Evolutionary conservation across 2,329 filamentous ascomycete genomes (phyloP).

Genomic region (Trichoderma guizhouense): DNA sequence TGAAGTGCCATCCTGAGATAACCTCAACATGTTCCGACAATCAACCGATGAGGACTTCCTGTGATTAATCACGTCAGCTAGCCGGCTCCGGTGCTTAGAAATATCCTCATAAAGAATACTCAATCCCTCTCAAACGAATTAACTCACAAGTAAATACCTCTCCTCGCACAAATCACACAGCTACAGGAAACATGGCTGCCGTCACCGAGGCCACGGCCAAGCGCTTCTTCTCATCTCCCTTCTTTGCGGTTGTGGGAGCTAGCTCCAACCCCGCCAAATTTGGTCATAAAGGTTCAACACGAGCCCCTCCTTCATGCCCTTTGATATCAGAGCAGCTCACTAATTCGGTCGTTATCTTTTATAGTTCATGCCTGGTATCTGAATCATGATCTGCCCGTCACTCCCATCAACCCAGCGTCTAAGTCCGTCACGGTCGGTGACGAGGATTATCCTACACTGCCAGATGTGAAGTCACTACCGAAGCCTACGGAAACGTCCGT

Average conservation of each 20-base stretch:
- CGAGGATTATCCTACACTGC: constrained; percentile 59
- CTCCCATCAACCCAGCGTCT: constrained; percentile 75
- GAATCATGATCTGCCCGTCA: constrained; percentile 68
- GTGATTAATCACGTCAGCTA: constrained; percentile 11
- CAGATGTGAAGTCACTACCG: constrained; percentile 63
- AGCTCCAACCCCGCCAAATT: constrained; percentile 82
- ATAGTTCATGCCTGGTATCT: constrained; percentile 90
- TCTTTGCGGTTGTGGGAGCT: constrained; percentile 87
- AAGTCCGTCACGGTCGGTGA: constrained; percentile 59
- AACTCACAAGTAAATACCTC: not conserved
- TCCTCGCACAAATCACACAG: not conserved
- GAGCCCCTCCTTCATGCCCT: not conserved
- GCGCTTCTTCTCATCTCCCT: constrained; percentile 74
- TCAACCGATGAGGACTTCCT: constrained; percentile 10
- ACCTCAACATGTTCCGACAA: not conserved
- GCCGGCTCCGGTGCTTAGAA: not conserved
- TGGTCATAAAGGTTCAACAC: constrained; percentile 72
- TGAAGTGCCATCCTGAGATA: not conserved
- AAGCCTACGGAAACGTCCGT: constrained; percentile 69
- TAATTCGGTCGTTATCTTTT: not conserved
- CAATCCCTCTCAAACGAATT: not conserved
- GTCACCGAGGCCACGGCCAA: constrained; percentile 67
- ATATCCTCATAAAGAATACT: not conserved
- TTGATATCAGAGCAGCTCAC: not conserved
- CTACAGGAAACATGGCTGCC: constrained; percentile 26